A percentile compares a stretch with the other conserved stretches of the same genome.
phyloP scores from a whole-genome alignment of 225 moss, liverwort and hornwort genomes.

The Marchantia polymorpha region DNA sequence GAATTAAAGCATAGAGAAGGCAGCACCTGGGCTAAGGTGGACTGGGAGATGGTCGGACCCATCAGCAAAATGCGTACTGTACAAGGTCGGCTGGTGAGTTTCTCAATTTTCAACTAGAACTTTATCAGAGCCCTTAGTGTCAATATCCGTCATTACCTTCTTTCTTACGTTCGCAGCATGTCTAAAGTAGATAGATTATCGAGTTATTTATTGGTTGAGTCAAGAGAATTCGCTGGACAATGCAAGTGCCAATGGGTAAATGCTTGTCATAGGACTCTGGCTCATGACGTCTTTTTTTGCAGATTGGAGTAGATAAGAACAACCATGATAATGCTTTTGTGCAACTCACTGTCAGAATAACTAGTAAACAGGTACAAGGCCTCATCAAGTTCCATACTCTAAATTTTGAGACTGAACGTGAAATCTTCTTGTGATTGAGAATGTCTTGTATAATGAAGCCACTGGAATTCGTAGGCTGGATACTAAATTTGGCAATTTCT shows the following conservation, averaged over 20 bases:
- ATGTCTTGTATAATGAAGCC: neutral
- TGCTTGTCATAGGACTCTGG: neutral
- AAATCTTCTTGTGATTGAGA: neutral
- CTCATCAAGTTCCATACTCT: too few relatives aligned
- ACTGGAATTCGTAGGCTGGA: neutral
- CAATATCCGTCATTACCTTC: neutral
- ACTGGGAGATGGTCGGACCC: slow-evolving; percentile 85
- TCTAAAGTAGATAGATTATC: too few relatives aligned
- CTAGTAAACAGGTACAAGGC: slow-evolving; percentile 74
- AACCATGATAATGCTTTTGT: slow-evolving; percentile 96
- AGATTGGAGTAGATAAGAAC: slow-evolving; percentile 94
- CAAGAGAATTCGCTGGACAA: neutral
- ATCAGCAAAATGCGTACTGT: slow-evolving; percentile 71
- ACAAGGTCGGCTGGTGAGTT: slow-evolving; percentile 77
- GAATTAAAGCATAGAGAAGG: slow-evolving; percentile 88
- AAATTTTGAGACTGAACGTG: neutral
- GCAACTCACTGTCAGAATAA: slow-evolving; percentile 74
- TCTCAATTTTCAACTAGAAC: neutral
- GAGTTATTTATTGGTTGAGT: neutral
- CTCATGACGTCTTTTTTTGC: slow-evolving; percentile 20
- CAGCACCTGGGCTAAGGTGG: slow-evolving; percentile 69
- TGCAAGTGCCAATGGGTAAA: neutral
- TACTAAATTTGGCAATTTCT: neutral
- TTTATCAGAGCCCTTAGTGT: neutral
- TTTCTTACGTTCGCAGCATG: neutral